Evolutionary conservation across 2,329 filamentous ascomycete genomes (phyloP).

Genomic region (Aspergillus clavatus): DNA sequence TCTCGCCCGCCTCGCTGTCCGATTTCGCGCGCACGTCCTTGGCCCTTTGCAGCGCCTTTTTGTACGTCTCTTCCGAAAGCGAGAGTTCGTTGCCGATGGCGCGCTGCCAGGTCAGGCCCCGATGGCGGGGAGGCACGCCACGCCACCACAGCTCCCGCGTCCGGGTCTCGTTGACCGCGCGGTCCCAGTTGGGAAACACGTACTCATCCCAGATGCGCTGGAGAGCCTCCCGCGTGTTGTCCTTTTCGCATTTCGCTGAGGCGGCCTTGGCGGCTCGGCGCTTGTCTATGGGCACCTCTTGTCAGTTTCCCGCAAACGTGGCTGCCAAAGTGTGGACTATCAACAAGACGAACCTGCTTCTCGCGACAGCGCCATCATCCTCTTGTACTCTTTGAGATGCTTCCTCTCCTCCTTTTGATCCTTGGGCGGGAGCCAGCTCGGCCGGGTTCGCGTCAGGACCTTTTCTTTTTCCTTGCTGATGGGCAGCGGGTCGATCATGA

Average conservation of each 20-base stretch:
- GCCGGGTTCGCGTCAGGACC: constrained; percentile 61
- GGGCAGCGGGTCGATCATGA: constrained; percentile 62
- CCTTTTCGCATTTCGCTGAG: constrained; percentile 45
- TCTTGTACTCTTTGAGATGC: constrained; percentile 70
- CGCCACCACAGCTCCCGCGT: constrained; percentile 62
- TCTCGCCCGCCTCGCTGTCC: constrained; percentile 39
- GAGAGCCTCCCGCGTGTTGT: constrained; percentile 49
- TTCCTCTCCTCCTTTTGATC: constrained; percentile 85
- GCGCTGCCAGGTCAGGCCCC: constrained; percentile 55
- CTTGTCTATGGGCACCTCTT: no score
- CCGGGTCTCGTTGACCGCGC: constrained; percentile 49
- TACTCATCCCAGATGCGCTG: constrained; percentile 59
- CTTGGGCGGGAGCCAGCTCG: constrained; percentile 62
- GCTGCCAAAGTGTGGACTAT: background rate
- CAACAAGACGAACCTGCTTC: constrained; percentile 48
- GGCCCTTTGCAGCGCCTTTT: constrained; percentile 54
- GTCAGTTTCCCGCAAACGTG: no score
- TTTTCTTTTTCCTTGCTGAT: constrained; percentile 64
- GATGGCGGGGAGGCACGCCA: constrained; percentile 53
- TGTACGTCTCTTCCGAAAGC: constrained; percentile 52
- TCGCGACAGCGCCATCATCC: constrained; percentile 59
- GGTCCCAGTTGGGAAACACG: constrained; percentile 56
- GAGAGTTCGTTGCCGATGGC: constrained; percentile 59
- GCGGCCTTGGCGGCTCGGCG: constrained; percentile 46
- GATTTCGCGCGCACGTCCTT: constrained; percentile 44